Evolutionary conservation across 2,329 filamentous ascomycete species (phyloP).

Genomic region (Paecilomyces sp.): DNA sequence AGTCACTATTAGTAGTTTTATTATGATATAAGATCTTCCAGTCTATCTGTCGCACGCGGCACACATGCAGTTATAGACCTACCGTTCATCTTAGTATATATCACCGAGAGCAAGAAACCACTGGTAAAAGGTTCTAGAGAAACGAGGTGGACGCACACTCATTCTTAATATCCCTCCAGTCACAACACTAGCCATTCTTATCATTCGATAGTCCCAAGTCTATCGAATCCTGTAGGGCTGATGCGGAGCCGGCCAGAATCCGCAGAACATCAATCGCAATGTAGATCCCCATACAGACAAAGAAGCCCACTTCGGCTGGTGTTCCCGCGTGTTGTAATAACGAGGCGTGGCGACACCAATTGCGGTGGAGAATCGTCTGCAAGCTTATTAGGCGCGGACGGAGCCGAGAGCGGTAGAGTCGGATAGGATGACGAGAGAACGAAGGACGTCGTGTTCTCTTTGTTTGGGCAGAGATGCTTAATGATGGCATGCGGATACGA

Average conservation of each 20-base stretch:
- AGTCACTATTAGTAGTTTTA: no score
- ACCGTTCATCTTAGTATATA: no score
- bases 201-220: neutral
- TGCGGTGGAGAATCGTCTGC: neutral
- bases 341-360: neutral
- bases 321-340: neutral
- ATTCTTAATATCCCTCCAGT: neutral
- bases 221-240: neutral
- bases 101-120: no score
- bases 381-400: neutral
- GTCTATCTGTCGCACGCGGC: no score
- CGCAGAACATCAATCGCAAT: neutral
- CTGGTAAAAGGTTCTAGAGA: no score
- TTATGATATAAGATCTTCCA: no score
- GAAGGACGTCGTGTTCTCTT: neutral
- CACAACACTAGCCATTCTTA: neutral
- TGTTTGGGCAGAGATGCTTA: neutral
- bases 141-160: neutral
- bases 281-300: neutral
- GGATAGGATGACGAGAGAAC: neutral
- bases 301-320: neutral
- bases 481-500: neutral
- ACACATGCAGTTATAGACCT: no score
- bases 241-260: neutral
- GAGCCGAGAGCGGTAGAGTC: neutral